These are phyloP conservation scores for Huiozyma naganishii DNA, from an alignment of 805 yeast species.

Conservation along the genomic window DNA sequence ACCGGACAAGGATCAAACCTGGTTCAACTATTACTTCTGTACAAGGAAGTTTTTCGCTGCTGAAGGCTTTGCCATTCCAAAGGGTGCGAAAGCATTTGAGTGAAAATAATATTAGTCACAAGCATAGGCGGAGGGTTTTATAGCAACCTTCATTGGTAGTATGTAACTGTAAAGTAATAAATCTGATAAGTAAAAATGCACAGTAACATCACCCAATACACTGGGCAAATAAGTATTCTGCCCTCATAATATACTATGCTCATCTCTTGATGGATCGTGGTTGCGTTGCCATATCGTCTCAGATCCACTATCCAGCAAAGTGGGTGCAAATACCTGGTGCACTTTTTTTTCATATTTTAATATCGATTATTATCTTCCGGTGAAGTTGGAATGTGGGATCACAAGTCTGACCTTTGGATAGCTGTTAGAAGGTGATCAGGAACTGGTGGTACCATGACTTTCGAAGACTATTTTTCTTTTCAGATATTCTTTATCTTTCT, in stretches of 20 bases:
- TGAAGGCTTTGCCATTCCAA: slow-evolving; percentile 7
- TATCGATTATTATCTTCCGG: not conserved
- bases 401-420: not conserved
- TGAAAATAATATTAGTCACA: not conserved
- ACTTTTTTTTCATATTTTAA: no score
- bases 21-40: slow-evolving; percentile 61
- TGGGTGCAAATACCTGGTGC: not conserved
- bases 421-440: not conserved
- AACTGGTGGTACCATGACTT: slow-evolving; percentile 10
- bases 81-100: not conserved
- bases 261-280: no score
- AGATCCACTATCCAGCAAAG: no score
- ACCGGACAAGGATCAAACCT: slow-evolving; percentile 51
- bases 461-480: slow-evolving; percentile 50
- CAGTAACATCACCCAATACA: no score
- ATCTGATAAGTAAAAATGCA: no score
- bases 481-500: slow-evolving; percentile 65
- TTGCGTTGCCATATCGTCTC: no score
- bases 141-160: no score
- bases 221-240: no score
- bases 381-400: not conserved
- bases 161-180: no score
- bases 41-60: slow-evolving; percentile 45
- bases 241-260: no score
- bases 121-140: not conserved